Conservation (phyloP, 2,329 filamentous ascomycete genomes). For the Colletotrichum sp. region DNA sequence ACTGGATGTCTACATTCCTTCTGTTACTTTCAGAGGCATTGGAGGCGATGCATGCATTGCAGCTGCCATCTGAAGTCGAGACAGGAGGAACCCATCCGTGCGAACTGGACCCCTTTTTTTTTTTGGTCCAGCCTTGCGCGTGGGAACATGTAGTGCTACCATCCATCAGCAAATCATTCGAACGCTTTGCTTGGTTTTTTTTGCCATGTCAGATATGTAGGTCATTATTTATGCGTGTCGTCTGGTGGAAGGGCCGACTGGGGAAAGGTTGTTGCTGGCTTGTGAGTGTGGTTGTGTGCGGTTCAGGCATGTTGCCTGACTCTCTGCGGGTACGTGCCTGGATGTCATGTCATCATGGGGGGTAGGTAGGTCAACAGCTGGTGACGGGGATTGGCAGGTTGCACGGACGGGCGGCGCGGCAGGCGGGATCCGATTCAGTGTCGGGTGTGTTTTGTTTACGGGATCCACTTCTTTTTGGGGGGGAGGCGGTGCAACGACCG, state of each 20-base stretch:
- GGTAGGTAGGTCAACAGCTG: background rate
- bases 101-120: background rate
- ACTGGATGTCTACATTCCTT: background rate
- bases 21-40: background rate
- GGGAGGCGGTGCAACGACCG: background rate
- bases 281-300: background rate
- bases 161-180: background rate
- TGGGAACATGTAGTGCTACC: background rate
- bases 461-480: background rate
- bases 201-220: background rate
- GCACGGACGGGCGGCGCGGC: background rate
- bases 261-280: background rate
- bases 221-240: background rate
- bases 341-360: background rate
- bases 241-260: background rate
- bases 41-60: background rate
- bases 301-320: background rate
- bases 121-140: background rate
- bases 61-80: background rate
- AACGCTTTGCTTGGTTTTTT: background rate
- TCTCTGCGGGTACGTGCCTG: background rate
- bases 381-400: background rate
- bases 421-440: background rate
- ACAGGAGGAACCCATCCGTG: background rate
- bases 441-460: background rate